Evolutionary conservation across 345 rosid genomes (phyloP).

Genomic region (Salix koriyanagi): DNA sequence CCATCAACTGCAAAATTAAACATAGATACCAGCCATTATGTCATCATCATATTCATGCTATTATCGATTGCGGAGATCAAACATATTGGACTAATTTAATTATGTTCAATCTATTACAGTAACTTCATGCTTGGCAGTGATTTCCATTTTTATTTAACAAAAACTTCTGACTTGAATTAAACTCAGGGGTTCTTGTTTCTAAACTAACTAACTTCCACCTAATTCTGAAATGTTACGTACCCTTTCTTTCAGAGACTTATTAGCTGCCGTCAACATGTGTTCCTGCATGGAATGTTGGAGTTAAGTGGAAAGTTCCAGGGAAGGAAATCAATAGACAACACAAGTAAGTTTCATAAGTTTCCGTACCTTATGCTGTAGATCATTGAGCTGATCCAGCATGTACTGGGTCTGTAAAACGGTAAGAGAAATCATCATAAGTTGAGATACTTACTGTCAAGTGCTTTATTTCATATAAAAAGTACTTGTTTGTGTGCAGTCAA

Average conservation of each 20-base stretch:
- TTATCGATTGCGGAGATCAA: neutral
- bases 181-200: neutral
- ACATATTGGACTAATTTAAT: neutral
- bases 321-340: neutral
- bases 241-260: conserved; percentile 75
- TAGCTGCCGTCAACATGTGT: conserved; percentile 69
- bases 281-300: conserved; percentile 40
- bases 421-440: neutral
- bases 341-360: neutral
- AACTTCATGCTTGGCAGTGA: neutral
- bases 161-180: neutral
- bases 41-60: neutral
- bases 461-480: neutral
- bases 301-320: neutral
- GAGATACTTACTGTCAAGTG: neutral
- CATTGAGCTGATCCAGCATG: conserved; percentile 93
- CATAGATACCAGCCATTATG: neutral
- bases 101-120: neutral
- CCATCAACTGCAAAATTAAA: conserved; percentile 53
- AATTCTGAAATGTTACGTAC: conserved; percentile 31
- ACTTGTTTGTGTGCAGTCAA: neutral
- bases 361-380: conserved; percentile 78
- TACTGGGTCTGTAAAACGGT: conserved; percentile 58
- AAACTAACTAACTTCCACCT: neutral
- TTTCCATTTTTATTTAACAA: neutral